phyloP scores from a whole-genome alignment of 805 yeast species.

The Blastobotrys robertii region DNA sequence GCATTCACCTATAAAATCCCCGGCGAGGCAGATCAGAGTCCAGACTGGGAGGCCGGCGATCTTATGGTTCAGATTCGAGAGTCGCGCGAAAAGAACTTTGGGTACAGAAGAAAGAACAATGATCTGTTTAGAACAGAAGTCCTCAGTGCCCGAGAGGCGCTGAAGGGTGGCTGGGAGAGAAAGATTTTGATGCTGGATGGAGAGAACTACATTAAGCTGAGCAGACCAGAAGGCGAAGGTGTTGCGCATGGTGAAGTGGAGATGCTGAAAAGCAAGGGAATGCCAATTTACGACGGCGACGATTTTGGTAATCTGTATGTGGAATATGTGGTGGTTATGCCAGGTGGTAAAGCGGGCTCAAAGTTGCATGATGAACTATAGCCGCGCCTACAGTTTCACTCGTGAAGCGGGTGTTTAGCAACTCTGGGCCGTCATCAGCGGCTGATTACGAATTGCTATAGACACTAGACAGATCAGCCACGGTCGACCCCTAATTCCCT shows the following conservation, averaged over 20 bases:
- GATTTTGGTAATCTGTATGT: slow-evolving; percentile 43
- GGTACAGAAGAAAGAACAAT: slow-evolving; percentile 72
- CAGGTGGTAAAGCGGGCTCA: slow-evolving; percentile 13
- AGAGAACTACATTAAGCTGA: slow-evolving; percentile 38
- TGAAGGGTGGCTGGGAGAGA: slow-evolving; percentile 73
- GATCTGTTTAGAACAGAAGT: slow-evolving; percentile 76
- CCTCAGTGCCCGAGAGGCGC: slow-evolving; percentile 60
- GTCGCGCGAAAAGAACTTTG: slow-evolving; percentile 49
- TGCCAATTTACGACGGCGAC: slow-evolving; percentile 54
- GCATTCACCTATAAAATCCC: slow-evolving; percentile 45
- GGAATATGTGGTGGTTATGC: slow-evolving; percentile 31
- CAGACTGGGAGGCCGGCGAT: slow-evolving; percentile 79
- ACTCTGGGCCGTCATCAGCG: too few relatives aligned
- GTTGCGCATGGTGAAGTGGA: slow-evolving; percentile 67
- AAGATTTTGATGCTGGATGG: slow-evolving; percentile 57
- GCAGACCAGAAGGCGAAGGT: slow-evolving; percentile 41
- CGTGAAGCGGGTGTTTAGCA: too few relatives aligned
- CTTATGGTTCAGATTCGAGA: slow-evolving; percentile 55
- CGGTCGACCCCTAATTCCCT: too few relatives aligned
- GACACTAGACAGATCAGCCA: too few relatives aligned
- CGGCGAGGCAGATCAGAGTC: slow-evolving; percentile 78
- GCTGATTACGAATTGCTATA: too few relatives aligned
- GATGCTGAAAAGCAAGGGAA: slow-evolving; percentile 63
- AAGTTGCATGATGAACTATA: too few relatives aligned
- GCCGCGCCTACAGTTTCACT: too few relatives aligned